Evolutionary conservation across 2,329 filamentous ascomycete species (phyloP), one percentile per base, ranked within the genome.

Genomic region (Penicillium brevicompactum): DNA sequence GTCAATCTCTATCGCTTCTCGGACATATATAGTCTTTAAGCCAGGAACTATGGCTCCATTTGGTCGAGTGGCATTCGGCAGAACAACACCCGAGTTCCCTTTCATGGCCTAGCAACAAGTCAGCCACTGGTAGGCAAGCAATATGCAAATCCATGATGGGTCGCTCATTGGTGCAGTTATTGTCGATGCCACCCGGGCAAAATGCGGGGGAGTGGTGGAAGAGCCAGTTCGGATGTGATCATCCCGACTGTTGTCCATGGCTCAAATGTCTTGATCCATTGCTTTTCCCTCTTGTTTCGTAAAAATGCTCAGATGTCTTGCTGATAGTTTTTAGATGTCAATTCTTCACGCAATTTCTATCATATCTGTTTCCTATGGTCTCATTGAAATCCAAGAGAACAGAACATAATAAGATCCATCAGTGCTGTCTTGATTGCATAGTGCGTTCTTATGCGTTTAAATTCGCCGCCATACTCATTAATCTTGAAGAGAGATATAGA

Each of bases 131-230:
- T 16, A 27, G 44, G 10, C 11, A 30, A 40, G 37, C 22, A 49
- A 7, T 37, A 38, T 30, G 18, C 49, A 55, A 13, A 11, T 37
- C 21, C 5, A 24, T 11, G 10, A 34, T 21, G 24, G 31, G 38
- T 47, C 51, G 40, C 46, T 56, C 51, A 70, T 69, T 69, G 65
- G 66, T 70, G 66, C 65, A 65, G 58, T 63, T 65, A 63, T 65
- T 64, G 50, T 63, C 52, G 18, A 53, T 38, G 27, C 22, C 34
- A 27, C 57, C 49, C 54, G 58, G 45, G 16, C 18, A 14, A 59
- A 51, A 62, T 64, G 61, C 56, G 61, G 60, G 58, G 56, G 43
- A 37, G 14, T 18, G 40, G 51, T 41, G 41, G 11, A 40, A 22
- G 9, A 13, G 40, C n/a, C 31, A 46, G 46, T 56, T 62, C 58